A percentile compares a stretch with the other conserved stretches of the same genome.
phyloP scores from a whole-genome alignment of 1,139 yeast species.

The Suhomyces atakaporum region DNA sequence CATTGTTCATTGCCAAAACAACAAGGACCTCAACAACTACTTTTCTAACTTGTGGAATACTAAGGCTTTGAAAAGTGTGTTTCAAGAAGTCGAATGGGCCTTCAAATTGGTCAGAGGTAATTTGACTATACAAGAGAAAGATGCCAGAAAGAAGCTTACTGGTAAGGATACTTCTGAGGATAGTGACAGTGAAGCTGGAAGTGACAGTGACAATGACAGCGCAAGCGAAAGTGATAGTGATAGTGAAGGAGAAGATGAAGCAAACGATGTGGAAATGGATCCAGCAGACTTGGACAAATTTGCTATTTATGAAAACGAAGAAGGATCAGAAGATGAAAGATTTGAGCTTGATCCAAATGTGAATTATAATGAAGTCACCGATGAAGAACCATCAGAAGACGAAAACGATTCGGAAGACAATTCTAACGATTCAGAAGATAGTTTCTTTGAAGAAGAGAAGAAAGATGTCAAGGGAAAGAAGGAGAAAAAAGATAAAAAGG shows the following conservation, averaged over 20 bases:
- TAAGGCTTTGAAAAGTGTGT: conserved; percentile 47
- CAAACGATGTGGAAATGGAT: conserved; percentile 22
- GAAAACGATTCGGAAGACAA: too few species aligned
- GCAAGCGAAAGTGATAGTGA: conserved; percentile 22
- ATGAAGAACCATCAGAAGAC: conserved; percentile 60
- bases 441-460: conserved; percentile 39
- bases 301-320: conserved; percentile 52
- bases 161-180: conserved; percentile 22
- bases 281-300: conserved; percentile 31
- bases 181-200: conserved; percentile 20
- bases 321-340: conserved; percentile 53
- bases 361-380: conserved; percentile 63
- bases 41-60: conserved; percentile 63
- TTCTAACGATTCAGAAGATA: conserved; percentile 35
- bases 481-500: conserved; percentile 21
- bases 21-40: conserved; percentile 43
- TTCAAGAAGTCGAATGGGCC: conserved; percentile 56
- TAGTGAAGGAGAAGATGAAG: conserved; percentile 16
- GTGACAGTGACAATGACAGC: conserved; percentile 20
- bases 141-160: conserved; percentile 27
- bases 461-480: conserved; percentile 24
- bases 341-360: conserved; percentile 41
- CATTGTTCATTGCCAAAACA: conserved; percentile 45
- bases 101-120: conserved; percentile 63
- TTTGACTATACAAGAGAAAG: conserved; percentile 48